Conservation (phyloP, 805 yeast species). For the Blastobotrys americana region DNA sequence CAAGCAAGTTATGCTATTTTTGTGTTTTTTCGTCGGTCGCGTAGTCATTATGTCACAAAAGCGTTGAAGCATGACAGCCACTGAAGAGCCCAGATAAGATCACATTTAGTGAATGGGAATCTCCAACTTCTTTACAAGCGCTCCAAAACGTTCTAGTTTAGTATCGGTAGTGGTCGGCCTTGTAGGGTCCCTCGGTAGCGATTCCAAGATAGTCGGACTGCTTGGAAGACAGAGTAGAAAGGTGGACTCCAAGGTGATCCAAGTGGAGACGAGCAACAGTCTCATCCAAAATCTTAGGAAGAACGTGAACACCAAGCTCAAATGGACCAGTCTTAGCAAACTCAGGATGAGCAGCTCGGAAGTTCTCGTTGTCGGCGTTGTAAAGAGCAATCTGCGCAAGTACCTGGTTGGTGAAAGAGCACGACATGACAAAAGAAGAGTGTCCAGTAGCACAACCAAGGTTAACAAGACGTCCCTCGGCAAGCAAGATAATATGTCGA, state of each 20-base stretch:
- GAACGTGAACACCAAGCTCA: constrained; percentile 84
- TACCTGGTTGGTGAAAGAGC: constrained; percentile 99
- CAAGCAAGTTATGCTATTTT: too few species aligned
- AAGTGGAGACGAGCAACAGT: constrained; percentile 96
- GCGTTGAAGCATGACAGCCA: too few species aligned
- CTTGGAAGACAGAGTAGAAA: constrained; percentile 63
- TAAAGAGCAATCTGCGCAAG: constrained; percentile 96
- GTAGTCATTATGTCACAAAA: too few species aligned
- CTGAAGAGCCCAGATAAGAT: too few species aligned
- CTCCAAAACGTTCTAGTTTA: too few species aligned
- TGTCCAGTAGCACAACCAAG: constrained; percentile 99
- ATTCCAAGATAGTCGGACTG: constrained; percentile 95
- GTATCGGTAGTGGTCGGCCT: constrained; percentile 97
- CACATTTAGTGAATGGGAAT: too few species aligned
- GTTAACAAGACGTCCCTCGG: constrained; percentile 99
- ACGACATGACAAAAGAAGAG: constrained; percentile 97
- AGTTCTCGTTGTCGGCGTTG: constrained; percentile 76
- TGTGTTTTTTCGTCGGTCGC: too few species aligned
- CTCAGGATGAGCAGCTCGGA: constrained; percentile 78
- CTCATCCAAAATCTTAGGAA: constrained; percentile 98
- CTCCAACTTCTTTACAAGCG: too few species aligned
- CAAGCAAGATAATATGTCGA: constrained; percentile 89
- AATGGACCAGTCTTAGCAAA: constrained; percentile 90
- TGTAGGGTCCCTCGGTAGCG: constrained; percentile 92
- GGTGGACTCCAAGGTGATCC: constrained; percentile 85